These are phyloP conservation scores for Kalmusia sp. DNA, from an alignment of 2,329 filamentous ascomycete genomes.

Conservation along the genomic window DNA sequence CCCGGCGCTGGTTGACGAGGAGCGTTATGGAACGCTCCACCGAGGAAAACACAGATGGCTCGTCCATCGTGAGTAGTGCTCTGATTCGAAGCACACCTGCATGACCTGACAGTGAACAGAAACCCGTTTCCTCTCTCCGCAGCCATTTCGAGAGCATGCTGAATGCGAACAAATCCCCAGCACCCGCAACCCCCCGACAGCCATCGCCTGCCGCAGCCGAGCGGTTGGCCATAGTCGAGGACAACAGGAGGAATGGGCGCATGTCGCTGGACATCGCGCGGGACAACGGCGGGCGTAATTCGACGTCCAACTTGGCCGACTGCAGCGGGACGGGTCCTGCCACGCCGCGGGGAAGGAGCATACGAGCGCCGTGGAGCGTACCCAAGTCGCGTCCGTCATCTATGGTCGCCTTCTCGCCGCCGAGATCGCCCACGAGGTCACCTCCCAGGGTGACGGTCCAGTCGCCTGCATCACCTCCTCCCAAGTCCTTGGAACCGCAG, in stretches of 20 bases:
- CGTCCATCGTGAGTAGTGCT: conserved; percentile 69
- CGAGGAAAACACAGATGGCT: conserved; percentile 73
- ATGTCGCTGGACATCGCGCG: conserved; percentile 53
- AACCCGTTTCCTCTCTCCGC: conserved; percentile 80
- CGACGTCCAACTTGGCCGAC: conserved; percentile 40
- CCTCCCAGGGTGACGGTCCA: conserved; percentile 73
- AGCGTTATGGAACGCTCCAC: conserved; percentile 42
- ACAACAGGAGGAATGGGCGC: conserved; percentile 41
- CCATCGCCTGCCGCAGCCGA: conserved; percentile 42
- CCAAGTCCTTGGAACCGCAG: conserved; percentile 52
- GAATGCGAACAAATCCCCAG: conserved; percentile 43
- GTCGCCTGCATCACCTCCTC: conserved; percentile 74
- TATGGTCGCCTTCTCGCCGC: conserved; percentile 56
- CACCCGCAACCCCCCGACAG: conserved; percentile 32
- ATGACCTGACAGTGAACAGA: conserved; percentile 56
- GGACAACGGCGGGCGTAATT: conserved; percentile 27
- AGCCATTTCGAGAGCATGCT: conserved; percentile 83
- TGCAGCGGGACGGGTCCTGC: conserved; percentile 42
- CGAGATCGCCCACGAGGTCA: conserved; percentile 56
- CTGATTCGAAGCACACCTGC: background rate
- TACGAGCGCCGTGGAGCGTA: conserved; percentile 43
- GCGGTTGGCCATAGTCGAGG: conserved; percentile 37
- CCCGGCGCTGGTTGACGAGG: conserved; percentile 44
- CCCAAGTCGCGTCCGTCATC: conserved; percentile 53
- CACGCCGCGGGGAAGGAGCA: conserved; percentile 47